Conservation (phyloP, 148 eudicot species). For the Silene conica region DNA sequence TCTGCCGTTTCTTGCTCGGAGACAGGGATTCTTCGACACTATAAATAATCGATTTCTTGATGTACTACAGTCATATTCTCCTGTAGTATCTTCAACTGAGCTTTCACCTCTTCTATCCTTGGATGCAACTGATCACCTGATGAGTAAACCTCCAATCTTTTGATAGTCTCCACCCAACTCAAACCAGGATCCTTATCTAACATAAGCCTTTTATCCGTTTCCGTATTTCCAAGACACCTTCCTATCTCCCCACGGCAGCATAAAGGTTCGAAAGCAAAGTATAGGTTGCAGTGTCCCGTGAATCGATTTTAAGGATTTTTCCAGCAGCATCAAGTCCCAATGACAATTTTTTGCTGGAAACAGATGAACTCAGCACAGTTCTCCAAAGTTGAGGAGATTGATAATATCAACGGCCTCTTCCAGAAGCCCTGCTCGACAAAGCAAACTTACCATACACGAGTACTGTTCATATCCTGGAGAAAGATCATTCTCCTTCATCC, state of each 20-base stretch:
- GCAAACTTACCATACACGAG: slow-evolving; percentile 80
- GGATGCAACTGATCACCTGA: slow-evolving; percentile 63
- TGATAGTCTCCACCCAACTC: slow-evolving; percentile 64
- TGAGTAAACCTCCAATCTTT: slow-evolving; percentile 47
- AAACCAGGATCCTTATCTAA: slow-evolving; percentile 70
- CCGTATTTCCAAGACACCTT: slow-evolving; percentile 55
- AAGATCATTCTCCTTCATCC: slow-evolving; percentile 50
- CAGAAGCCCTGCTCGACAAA: slow-evolving; percentile 70
- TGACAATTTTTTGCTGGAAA: slow-evolving; percentile 37
- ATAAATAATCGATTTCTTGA: too few relatives aligned
- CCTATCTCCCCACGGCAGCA: slow-evolving; percentile 69
- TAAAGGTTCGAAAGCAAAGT: slow-evolving; percentile 60
- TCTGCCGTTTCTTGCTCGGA: too few relatives aligned
- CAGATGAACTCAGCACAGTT: slow-evolving; percentile 61
- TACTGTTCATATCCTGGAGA: slow-evolving; percentile 62
- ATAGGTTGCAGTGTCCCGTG: slow-evolving; percentile 54
- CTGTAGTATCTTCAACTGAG: too few relatives aligned
- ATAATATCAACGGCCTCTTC: slow-evolving; percentile 65
- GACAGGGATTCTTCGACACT: too few relatives aligned
- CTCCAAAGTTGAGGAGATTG: slow-evolving; percentile 57
- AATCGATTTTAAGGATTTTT: slow-evolving; percentile 38
- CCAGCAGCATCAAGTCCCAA: slow-evolving; percentile 57
- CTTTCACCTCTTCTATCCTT: neutral
- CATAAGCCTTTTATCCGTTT: slow-evolving; percentile 39
- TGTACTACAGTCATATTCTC: too few relatives aligned